Percentiles rank a stretch among this genome's conserved stretches.
These are phyloP conservation scores for Macadamia tetraphylla DNA, from an alignment of 164 flowering plant genomes.

Conservation along the genomic window DNA sequence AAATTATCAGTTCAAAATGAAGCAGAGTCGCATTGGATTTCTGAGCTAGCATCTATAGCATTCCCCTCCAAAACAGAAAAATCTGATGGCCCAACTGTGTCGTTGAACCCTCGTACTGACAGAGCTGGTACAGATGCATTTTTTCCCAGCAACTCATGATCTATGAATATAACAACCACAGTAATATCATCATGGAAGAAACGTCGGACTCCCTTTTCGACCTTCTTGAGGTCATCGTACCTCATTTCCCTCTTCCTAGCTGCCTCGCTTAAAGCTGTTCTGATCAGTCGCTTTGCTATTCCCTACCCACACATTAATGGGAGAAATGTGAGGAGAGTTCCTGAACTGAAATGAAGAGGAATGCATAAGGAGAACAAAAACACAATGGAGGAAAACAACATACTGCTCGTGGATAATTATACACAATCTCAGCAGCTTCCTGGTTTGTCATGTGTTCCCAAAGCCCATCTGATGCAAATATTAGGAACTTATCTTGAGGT, in stretches of 20 bases:
- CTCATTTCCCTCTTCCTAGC: constrained; percentile 50
- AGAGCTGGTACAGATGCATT: constrained; percentile 28
- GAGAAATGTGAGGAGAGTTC: neutral
- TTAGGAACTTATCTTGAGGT: constrained; percentile 57
- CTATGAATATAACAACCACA: constrained; percentile 66
- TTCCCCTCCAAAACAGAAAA: constrained; percentile 31
- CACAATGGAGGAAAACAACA: constrained; percentile 8
- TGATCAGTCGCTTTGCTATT: constrained; percentile 62
- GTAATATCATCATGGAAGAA: constrained; percentile 73
- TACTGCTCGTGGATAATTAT: constrained; percentile 53
- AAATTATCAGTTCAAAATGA: neutral
- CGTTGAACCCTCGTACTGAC: constrained; percentile 45
- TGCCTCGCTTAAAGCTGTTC: constrained; percentile 46
- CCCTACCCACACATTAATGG: constrained; percentile 36
- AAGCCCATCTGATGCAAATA: constrained; percentile 92
- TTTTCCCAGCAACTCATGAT: constrained; percentile 40
- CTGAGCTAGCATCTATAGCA: constrained; percentile 16
- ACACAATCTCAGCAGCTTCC: constrained; percentile 67
- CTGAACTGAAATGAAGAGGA: neutral
- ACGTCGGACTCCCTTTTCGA: constrained; percentile 48
- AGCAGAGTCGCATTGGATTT: neutral
- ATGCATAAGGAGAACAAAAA: neutral
- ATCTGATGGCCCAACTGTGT: constrained; percentile 44
- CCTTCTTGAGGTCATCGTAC: constrained; percentile 45
- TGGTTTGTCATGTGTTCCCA: constrained; percentile 78